These are phyloP conservation scores for Paramecium sexaurelia DNA, from an alignment of 73 alveolate genomes.

Conservation along the genomic window DNA sequence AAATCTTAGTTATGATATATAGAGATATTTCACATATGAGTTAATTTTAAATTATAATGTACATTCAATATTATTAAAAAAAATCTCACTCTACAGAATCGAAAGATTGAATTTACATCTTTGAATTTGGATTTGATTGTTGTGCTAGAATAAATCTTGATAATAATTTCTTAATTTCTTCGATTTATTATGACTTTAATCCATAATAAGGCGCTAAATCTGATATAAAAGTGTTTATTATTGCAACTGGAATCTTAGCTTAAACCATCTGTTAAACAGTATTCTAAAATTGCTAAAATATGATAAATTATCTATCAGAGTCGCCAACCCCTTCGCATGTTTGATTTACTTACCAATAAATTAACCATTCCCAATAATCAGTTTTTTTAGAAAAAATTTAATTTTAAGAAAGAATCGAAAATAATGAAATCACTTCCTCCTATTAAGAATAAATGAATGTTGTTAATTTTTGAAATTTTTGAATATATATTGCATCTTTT, in stretches of 20 bases:
- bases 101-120: neutral
- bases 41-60: neutral
- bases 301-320: neutral
- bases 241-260: neutral
- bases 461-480: neutral
- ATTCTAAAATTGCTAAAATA: neutral
- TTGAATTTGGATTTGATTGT: neutral
- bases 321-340: neutral
- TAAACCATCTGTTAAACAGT: slow-evolving; percentile 30
- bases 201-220: slow-evolving; percentile 35
- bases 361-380: slow-evolving; percentile 58
- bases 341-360: neutral
- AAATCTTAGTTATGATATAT: no score
- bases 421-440: neutral
- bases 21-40: no score
- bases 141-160: neutral
- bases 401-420: neutral
- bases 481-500: neutral
- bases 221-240: neutral
- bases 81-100: slow-evolving; percentile 19
- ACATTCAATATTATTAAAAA: neutral
- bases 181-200: neutral
- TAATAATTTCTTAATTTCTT: slow-evolving; percentile 27
- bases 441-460: neutral
- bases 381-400: neutral